Base-by-base conservation (phyloP, 176 grass and related monocot genomes). In the Aegilops sharonensis region DNA sequence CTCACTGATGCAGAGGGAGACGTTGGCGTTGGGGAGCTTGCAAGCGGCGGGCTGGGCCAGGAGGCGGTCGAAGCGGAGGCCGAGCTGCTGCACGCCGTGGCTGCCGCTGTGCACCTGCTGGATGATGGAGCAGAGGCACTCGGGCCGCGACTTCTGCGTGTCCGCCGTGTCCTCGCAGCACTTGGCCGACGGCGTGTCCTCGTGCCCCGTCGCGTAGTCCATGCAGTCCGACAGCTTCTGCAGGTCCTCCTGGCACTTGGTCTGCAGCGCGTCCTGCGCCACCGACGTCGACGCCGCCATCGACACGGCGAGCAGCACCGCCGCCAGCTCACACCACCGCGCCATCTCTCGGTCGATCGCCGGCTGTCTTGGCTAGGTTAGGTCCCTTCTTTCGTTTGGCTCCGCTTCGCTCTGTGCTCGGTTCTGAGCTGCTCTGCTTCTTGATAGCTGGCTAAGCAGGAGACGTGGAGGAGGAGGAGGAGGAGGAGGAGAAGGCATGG, bases 1-100 rank as follows among this genome's bases (percentile, higher is more conserved):
- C 92, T 91, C 81, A 98, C 93, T 90, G 36, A 87, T 92, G 89
- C 95, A 98, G 76, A 93, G 80, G 18, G 87, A 71, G 83, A 92
- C 81, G 86, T 89, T 95, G 87, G 91, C 64, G 91, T 78, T 78
- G 36, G 91, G 8, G 77, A 98, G 81, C 37, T 81, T 95, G 87
- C 93, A 95, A 14, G 78, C 83, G 3, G 23, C 1, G 52, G 95
- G 91, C 36, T 95, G 59, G 10, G 68, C 83, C 48, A 98, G 43
- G 77, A 98, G 93, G 2, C 95, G 71, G 50, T 91, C 88, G 64
- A 94, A 87, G 45, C 81, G 72, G 9, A 97, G 84, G 5, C 88
- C 92, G 4, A 97, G 86, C 77, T 78, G 83, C 86, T 92, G 91
- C 43, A 89, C 64, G 76, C 64, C 83, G 64, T 88, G 77, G 1